These are phyloP conservation scores for Calonectria ilicicola DNA, from an alignment of 2,329 filamentous ascomycete species.

Conservation along the genomic window DNA sequence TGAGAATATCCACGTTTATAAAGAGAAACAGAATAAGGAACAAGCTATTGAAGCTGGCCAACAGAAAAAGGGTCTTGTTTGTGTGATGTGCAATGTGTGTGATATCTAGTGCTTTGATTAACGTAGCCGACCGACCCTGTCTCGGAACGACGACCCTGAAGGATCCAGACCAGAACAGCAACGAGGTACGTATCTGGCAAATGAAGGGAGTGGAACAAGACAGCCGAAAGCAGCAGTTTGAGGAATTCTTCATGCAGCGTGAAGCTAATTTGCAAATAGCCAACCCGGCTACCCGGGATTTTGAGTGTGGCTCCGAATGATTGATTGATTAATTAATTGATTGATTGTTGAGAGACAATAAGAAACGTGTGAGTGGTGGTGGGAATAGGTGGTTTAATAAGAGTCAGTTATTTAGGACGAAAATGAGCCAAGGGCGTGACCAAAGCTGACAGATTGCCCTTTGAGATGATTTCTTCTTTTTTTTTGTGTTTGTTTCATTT, in stretches of 20 bases:
- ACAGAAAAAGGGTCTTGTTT: background rate
- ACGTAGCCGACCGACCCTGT: background rate
- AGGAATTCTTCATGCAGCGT: background rate
- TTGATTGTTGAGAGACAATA: background rate
- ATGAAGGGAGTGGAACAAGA: background rate
- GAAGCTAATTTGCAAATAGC: background rate
- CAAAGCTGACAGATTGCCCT: background rate
- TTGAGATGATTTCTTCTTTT: background rate
- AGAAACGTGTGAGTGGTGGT: background rate
- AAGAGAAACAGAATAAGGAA: background rate
- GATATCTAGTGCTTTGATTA: background rate
- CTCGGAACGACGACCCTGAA: background rate
- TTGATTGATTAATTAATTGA: no score
- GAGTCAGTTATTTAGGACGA: background rate
- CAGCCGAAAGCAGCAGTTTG: background rate
- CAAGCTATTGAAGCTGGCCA: constrained; percentile 1
- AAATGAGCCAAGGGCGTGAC: background rate
- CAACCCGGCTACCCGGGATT: background rate
- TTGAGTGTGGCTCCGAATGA: background rate
- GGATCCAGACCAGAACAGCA: background rate
- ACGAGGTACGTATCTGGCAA: background rate
- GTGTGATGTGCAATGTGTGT: background rate
- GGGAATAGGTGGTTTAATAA: background rate
- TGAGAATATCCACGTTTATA: constrained; percentile 7
- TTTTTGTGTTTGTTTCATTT: no score